These are phyloP conservation scores for Scedosporium apiospermum DNA, from an alignment of 2,329 filamentous ascomycete species.

Conservation along the genomic window DNA sequence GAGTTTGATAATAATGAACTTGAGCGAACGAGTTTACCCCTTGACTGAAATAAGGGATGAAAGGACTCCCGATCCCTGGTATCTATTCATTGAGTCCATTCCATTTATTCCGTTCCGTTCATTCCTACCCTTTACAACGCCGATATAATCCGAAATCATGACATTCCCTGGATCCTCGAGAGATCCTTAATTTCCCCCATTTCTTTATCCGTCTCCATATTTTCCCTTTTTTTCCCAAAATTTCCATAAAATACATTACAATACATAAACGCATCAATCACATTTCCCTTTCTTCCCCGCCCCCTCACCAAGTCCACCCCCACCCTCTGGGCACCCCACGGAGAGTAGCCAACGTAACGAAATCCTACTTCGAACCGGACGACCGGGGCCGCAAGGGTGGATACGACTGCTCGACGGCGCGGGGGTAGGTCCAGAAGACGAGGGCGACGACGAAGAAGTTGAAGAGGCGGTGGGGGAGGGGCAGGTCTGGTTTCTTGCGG, in stretches of 20 bases:
- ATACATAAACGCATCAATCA: neutral
- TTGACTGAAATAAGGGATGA: neutral
- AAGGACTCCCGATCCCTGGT: neutral
- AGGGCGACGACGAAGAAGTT: slow-evolving; percentile 20
- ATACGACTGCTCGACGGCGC: slow-evolving; percentile 23
- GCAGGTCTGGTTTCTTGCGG: slow-evolving; percentile 21
- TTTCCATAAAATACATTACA: neutral
- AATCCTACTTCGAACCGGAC: neutral
- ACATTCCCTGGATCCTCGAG: neutral
- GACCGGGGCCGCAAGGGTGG: neutral
- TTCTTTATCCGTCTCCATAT: neutral
- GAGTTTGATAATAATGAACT: no score
- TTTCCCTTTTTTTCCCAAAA: neutral
- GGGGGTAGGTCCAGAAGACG: slow-evolving; percentile 33
- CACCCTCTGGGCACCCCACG: neutral
- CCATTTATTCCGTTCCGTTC: neutral
- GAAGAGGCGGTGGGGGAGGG: slow-evolving; percentile 14
- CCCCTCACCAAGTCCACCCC: neutral
- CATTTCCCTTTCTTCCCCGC: neutral
- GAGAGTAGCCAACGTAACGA: neutral
- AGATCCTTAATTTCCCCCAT: neutral
- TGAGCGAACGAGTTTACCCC: no score
- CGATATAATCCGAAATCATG: neutral
- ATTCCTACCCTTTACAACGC: neutral
- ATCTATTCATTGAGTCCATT: neutral